Conservation (phyloP, 192 early-diverging fungal species). For the Thoreauomyces humboldtii region DNA sequence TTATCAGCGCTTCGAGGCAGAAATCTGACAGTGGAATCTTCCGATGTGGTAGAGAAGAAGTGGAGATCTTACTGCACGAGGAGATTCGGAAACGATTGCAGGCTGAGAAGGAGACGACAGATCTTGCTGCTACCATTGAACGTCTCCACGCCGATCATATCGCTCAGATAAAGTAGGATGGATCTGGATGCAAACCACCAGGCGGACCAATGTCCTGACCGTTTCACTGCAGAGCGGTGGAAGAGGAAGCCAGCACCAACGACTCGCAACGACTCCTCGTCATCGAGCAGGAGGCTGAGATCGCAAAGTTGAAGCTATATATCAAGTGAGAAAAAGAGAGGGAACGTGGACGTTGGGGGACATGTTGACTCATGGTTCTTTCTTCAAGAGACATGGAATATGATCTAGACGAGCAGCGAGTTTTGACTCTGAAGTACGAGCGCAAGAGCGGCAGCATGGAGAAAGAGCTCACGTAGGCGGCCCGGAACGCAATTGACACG, state of each 20-base stretch:
- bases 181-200: not conserved
- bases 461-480: conserved; percentile 33
- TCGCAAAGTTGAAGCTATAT: conserved; percentile 22
- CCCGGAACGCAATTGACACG: not conserved
- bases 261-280: conserved; percentile 33
- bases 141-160: conserved; percentile 22
- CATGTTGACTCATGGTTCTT: too few species aligned
- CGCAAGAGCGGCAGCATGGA: conserved; percentile 38
- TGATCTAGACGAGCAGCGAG: conserved; percentile 49
- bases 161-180: conserved; percentile 9
- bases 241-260: conserved; percentile 3
- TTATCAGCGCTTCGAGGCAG: not conserved
- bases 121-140: conserved; percentile 18
- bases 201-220: not conserved
- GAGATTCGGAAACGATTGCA: conserved; percentile 38
- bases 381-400: conserved; percentile 41
- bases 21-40: too few species aligned
- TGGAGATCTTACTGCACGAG: conserved; percentile 37
- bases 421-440: conserved; percentile 37
- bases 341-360: not conserved
- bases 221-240: conserved; percentile 4
- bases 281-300: conserved; percentile 32
- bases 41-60: conserved; percentile 47
- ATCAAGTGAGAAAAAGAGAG: conserved; percentile 42
- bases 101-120: conserved; percentile 25